Base-by-base conservation (phyloP, 2,329 filamentous ascomycete genomes). In the Ceratocystis cacaofunesta region DNA sequence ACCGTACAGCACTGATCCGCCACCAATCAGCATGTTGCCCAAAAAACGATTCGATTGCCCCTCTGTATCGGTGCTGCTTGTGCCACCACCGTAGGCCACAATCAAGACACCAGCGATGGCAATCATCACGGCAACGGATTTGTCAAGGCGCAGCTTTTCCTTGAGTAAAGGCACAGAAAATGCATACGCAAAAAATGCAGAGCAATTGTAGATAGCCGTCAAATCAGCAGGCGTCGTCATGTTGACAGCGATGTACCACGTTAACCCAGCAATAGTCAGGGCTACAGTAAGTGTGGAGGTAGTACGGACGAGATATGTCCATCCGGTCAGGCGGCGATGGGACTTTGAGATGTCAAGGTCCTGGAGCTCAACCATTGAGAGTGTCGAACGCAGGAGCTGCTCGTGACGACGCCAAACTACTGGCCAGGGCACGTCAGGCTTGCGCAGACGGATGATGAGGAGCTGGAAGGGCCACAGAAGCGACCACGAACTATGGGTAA, bases 171-270 rank as follows among this genome's bases (percentile, higher is more conserved):
- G 91, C 57, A 99, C 91, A 58, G 89, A 95, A 73, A 99, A 99
- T 12, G 90, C 92, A 73, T 99, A 99, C 61, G 94, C 94, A 74
- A 99, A 99, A 76, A 99, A 99, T 67, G 94, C 92, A 64, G 90
- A 95, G 80, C 94, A 99, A 77, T 99, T 99, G 82, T 99, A 99
- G 71, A 99, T 99, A 64, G 94, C 94, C 0, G 94, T 99, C 71
- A 99, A 77, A 75, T 99, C 94, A 69, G 88, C 91, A 2, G 94
- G 88, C 2, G 89, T 96, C 0, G 94, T 99, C 79, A 96, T 77
- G 75, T 90, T 89, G 67, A 99, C 92, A 17, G 94, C 92, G 44
- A 97, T 81, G 72, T 97, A 99, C 94, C 94, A 99, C 71, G 88
- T 92, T 63, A 92, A 84, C 30, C 94, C 94, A 0, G 92, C 94